phyloP scores from a whole-genome alignment of 352 stramenopile species.

The Pythium oligandrum region DNA sequence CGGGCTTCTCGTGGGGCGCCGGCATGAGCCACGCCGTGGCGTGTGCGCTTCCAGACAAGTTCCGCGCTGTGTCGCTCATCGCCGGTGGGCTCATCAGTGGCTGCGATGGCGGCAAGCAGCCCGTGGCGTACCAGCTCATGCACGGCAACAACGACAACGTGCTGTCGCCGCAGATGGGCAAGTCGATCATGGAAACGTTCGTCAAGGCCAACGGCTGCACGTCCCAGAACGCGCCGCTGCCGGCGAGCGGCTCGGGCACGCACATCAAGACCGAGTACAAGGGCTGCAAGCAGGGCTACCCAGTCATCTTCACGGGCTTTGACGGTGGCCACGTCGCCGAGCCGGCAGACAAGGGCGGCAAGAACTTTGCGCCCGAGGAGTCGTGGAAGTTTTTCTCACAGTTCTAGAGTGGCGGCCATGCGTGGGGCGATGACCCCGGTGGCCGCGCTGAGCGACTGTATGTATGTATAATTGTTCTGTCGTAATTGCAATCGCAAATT shows the following conservation, averaged over 20 bases:
- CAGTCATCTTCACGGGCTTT: slow-evolving; percentile 24
- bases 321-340: slow-evolving; percentile 28
- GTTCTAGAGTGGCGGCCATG: slow-evolving; percentile 2
- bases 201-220: slow-evolving; percentile 26
- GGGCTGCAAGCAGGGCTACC: slow-evolving; percentile 20
- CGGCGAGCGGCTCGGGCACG: slow-evolving; percentile 16
- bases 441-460: too few species aligned
- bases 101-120: slow-evolving; percentile 14
- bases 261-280: slow-evolving; percentile 34
- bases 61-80: slow-evolving; percentile 23
- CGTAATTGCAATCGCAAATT: too few species aligned
- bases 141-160: slow-evolving; percentile 27
- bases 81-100: slow-evolving; percentile 19
- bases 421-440: too few species aligned
- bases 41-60: slow-evolving; percentile 15
- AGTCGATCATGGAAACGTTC: slow-evolving; percentile 22
- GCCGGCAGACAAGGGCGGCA: slow-evolving; percentile 17
- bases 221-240: slow-evolving; percentile 18
- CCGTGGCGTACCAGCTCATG: slow-evolving; percentile 18
- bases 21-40: slow-evolving; percentile 25
- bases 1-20: slow-evolving; percentile 29
- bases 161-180: slow-evolving; percentile 19
- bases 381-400: slow-evolving; percentile 28
- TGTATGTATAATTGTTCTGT: too few species aligned
- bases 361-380: slow-evolving; percentile 18